Evolutionary conservation across 2,329 filamentous ascomycete species (phyloP).

Genomic region (Alternaria incomplexa): DNA sequence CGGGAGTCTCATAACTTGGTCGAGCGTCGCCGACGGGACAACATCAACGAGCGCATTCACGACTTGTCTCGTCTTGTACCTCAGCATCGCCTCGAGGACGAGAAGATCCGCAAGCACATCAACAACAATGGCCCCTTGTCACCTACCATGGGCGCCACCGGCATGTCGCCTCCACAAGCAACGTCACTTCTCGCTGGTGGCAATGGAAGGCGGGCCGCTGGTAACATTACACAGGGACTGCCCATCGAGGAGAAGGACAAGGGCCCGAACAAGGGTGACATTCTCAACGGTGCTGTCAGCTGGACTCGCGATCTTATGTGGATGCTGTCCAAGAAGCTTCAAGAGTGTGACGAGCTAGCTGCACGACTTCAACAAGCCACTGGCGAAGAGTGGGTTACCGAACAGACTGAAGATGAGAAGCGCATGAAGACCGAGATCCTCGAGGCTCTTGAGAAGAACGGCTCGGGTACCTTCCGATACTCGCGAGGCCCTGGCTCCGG

Average conservation of each 20-base stretch:
- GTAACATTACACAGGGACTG: constrained; percentile 89
- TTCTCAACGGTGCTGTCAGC: constrained; percentile 93
- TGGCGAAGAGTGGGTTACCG: constrained; percentile 41
- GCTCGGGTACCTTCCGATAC: constrained; percentile 78
- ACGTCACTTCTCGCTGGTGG: constrained; percentile 88
- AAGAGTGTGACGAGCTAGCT: constrained; percentile 86
- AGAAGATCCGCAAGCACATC: constrained; percentile 94
- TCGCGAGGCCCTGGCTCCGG: constrained; percentile 82
- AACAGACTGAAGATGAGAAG: constrained; percentile 83
- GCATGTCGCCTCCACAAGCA: constrained; percentile 73
- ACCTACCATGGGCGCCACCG: constrained; percentile 75
- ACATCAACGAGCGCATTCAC: constrained; percentile 98
- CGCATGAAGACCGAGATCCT: constrained; percentile 94
- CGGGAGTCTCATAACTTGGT: constrained; percentile 96
- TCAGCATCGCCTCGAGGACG: constrained; percentile 89
- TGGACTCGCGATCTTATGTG: constrained; percentile 99
- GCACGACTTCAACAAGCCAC: constrained; percentile 63
- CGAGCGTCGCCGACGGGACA: constrained; percentile 91
- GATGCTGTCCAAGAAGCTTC: constrained; percentile 87
- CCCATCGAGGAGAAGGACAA: constrained; percentile 98
- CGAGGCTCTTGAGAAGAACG: constrained; percentile 84
- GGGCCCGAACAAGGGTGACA: constrained; percentile 97
- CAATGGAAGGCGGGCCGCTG: constrained; percentile 78
- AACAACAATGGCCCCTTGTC: constrained; percentile 90
- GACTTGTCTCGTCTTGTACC: constrained; percentile 94